These are phyloP conservation scores for Pezizomycotina sp. DNA, from an alignment of 2,329 filamentous ascomycete genomes.

Conservation along the genomic window DNA sequence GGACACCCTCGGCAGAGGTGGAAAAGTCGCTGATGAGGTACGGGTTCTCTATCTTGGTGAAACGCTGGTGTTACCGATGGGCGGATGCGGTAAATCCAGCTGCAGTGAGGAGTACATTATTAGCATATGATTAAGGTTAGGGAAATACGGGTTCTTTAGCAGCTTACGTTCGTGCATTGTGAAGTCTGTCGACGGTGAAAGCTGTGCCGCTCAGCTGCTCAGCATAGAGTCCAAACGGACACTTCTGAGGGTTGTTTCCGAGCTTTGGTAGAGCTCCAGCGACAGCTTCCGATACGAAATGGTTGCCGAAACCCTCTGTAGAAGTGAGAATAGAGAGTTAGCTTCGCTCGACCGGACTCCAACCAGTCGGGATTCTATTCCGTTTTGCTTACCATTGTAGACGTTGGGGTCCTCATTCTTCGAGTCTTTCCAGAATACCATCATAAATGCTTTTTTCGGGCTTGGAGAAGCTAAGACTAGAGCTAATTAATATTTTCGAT, in stretches of 20 bases:
- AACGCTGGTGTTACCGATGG: constrained; percentile 18
- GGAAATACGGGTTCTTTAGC: constrained; percentile 28
- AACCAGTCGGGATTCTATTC: too few relatives aligned
- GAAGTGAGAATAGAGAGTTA: too few relatives aligned
- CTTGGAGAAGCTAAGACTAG: not conserved
- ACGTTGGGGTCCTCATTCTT: constrained; percentile 17
- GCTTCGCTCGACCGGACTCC: too few relatives aligned
- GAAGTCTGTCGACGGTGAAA: constrained; percentile 51
- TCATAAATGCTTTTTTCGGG: constrained; percentile 1
- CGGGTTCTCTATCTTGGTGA: constrained; percentile 9
- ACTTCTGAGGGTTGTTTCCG: constrained; percentile 67
- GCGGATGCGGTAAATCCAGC: constrained; percentile 33
- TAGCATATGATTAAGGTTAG: constrained; percentile 30
- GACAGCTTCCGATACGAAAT: constrained; percentile 17
- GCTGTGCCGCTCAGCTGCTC: constrained; percentile 61
- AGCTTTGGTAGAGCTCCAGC: constrained; percentile 13
- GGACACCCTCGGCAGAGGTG: constrained; percentile 35
- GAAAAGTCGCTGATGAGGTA: constrained; percentile 34
- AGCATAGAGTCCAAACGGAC: constrained; percentile 60
- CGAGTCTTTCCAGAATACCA: constrained; percentile 13
- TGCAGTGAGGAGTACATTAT: constrained; percentile 32
- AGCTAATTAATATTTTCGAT: not conserved
- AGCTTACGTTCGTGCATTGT: constrained; percentile 58
- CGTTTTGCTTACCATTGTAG: constrained; percentile 10
- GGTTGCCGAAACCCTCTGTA: constrained; percentile 18